These are phyloP conservation scores for Draba incana DNA, from an alignment of 345 rosid species.

Conservation along the genomic window DNA sequence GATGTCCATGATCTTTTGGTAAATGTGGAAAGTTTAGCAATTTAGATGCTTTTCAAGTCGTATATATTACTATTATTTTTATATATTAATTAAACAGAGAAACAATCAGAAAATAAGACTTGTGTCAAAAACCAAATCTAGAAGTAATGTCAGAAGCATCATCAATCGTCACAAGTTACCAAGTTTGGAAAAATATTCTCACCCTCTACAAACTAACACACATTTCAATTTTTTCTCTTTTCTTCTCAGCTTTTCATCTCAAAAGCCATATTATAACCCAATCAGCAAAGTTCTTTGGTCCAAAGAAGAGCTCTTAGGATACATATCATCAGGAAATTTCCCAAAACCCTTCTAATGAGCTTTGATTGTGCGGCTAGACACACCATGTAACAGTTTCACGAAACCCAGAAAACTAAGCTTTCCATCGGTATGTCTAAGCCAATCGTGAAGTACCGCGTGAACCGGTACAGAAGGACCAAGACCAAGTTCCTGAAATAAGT, in stretches of 20 bases:
- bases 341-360: constrained; percentile 46
- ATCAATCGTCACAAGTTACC: constrained; percentile 39
- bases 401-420: constrained; percentile 95
- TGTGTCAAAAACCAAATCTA: constrained; percentile 21
- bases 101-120: neutral
- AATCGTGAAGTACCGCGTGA: constrained; percentile 87
- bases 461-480: constrained; percentile 87
- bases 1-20: too few species aligned
- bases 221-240: neutral
- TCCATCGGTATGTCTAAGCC: constrained; percentile 96
- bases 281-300: constrained; percentile 29
- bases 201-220: constrained; percentile 38
- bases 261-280: constrained; percentile 28
- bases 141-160: constrained; percentile 30
- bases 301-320: constrained; percentile 16
- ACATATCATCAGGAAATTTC: constrained; percentile 7
- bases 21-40: too few species aligned
- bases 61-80: neutral
- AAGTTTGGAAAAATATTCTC: constrained; percentile 14
- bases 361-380: constrained; percentile 70
- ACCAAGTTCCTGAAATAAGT: constrained; percentile 78
- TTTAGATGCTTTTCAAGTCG: neutral
- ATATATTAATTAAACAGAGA: neutral
- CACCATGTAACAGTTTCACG: constrained; percentile 83
- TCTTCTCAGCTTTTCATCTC: constrained; percentile 39